phyloP scores from a whole-genome alignment of 805 yeast genomes.

The Ogataea pignaliae region DNA sequence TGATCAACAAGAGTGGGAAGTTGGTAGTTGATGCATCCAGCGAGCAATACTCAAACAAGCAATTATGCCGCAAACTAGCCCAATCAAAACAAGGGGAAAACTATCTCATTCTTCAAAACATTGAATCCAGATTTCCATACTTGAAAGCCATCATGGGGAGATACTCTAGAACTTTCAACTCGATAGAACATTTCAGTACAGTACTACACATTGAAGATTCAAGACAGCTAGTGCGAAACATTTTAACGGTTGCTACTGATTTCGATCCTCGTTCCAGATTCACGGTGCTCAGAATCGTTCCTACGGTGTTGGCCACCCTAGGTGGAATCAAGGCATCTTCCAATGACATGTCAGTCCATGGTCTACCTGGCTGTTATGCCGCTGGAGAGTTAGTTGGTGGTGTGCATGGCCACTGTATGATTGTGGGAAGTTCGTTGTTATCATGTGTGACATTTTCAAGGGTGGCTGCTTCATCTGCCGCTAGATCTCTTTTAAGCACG shows the following conservation, averaged over 20 bases:
- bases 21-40: constrained; percentile 4
- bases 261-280: background rate
- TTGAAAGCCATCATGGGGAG: background rate
- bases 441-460: constrained; percentile 61
- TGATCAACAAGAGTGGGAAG: constrained; percentile 8
- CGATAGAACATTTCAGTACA: background rate
- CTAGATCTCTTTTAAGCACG: constrained; percentile 21
- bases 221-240: background rate
- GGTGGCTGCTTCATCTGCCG: constrained; percentile 41
- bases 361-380: constrained; percentile 44
- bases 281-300: constrained; percentile 7
- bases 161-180: background rate
- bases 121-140: background rate
- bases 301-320: constrained; percentile 25
- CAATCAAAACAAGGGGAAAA: constrained; percentile 1
- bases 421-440: constrained; percentile 54
- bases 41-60: constrained; percentile 1
- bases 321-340: constrained; percentile 58
- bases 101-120: constrained; percentile 7
- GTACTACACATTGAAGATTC: background rate
- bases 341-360: constrained; percentile 22
- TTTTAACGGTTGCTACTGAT: background rate
- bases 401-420: constrained; percentile 58
- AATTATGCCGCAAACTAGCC: constrained; percentile 9
- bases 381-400: constrained; percentile 70